Conservation (phyloP, 257 asterid genomes). For the Leptodermis oblonga region DNA sequence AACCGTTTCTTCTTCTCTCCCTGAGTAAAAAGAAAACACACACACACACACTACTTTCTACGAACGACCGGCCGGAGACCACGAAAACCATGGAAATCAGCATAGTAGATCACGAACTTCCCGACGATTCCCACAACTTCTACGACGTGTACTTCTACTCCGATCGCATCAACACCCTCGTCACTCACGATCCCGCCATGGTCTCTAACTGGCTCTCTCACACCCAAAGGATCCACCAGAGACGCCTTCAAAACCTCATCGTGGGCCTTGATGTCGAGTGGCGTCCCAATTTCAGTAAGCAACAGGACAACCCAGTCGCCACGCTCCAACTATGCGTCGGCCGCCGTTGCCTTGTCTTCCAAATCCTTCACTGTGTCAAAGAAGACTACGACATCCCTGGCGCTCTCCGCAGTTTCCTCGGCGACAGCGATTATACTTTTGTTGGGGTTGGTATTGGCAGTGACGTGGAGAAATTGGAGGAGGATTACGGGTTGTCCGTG, state of each 20-base stretch:
- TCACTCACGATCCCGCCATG: constrained; percentile 20
- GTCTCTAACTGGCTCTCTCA: constrained; percentile 22
- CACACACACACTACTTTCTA: neutral
- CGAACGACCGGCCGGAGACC: no score
- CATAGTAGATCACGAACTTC: constrained; percentile 22
- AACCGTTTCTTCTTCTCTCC: no score
- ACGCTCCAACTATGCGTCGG: constrained; percentile 37
- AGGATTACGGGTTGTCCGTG: constrained; percentile 21
- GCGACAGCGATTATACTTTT: constrained; percentile 11
- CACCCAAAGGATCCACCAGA: constrained; percentile 18
- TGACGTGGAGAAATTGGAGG: constrained; percentile 27
- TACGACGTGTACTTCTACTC: constrained; percentile 22
- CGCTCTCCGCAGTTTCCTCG: constrained; percentile 15
- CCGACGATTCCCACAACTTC: constrained; percentile 16
- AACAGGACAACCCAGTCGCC: constrained; percentile 24
- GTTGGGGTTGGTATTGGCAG: constrained; percentile 23
- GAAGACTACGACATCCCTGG: neutral
- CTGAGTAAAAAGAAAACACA: no score
- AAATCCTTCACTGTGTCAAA: constrained; percentile 19
- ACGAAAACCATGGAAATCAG: constrained; percentile 15
- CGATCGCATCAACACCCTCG: constrained; percentile 22
- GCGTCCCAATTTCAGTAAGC: constrained; percentile 27
- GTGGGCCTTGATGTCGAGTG: constrained; percentile 39
- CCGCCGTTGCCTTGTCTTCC: constrained; percentile 34
- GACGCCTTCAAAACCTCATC: constrained; percentile 21